A percentile compares a stretch with the other conserved stretches of the same genome.
Conservation (phyloP, 2,329 filamentous ascomycete species). For the Arthrobotrys megalospora region DNA sequence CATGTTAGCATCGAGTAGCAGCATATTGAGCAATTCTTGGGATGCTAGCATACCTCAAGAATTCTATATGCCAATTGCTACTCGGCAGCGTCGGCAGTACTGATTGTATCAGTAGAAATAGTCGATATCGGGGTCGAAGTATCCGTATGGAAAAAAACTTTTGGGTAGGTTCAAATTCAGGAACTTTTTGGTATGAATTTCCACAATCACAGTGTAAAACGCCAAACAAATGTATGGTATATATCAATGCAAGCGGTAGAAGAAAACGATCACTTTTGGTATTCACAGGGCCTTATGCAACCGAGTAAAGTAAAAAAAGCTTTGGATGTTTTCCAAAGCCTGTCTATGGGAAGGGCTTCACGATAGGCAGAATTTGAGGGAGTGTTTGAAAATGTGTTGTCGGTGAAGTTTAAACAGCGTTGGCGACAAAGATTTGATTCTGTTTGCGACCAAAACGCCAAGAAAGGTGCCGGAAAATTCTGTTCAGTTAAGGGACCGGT, state of each 20-base stretch:
- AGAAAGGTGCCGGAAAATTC: slow-evolving; percentile 56
- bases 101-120: slow-evolving; percentile 38
- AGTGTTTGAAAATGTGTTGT: slow-evolving; percentile 51
- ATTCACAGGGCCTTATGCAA: slow-evolving; percentile 41
- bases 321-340: slow-evolving; percentile 22
- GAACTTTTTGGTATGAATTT: slow-evolving; percentile 43
- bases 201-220: slow-evolving; percentile 48
- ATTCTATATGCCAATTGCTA: slow-evolving; percentile 57
- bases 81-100: slow-evolving; percentile 45
- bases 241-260: slow-evolving; percentile 40
- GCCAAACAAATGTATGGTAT: slow-evolving; percentile 55
- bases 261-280: slow-evolving; percentile 47
- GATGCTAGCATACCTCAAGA: slow-evolving; percentile 61
- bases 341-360: slow-evolving; percentile 31
- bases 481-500: slow-evolving; percentile 34
- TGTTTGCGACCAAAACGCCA: slow-evolving; percentile 57
- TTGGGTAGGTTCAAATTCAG: slow-evolving; percentile 34
- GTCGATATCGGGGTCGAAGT: slow-evolving; percentile 22
- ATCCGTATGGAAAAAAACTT: slow-evolving; percentile 25
- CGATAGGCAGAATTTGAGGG: slow-evolving; percentile 17
- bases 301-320: slow-evolving; percentile 30
- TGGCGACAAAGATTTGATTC: slow-evolving; percentile 14
- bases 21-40: slow-evolving; percentile 59
- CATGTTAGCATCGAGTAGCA: slow-evolving; percentile 61
- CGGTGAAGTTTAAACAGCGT: slow-evolving; percentile 32